Conservation (phyloP, 192 early-diverging fungal genomes). For the Gonapodya prolifera region DNA sequence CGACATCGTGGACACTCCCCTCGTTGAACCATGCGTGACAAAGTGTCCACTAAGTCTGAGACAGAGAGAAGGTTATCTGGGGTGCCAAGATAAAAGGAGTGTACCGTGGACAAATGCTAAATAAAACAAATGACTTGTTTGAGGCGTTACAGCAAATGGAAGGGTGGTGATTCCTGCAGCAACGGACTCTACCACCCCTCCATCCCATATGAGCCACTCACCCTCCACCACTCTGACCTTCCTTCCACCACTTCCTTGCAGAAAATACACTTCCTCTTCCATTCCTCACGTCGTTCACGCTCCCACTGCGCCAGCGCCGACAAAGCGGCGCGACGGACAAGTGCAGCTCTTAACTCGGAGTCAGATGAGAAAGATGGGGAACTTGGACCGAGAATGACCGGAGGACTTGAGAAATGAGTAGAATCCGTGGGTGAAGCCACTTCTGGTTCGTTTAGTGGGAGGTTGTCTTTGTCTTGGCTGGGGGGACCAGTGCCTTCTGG, state of each 20-base stretch:
- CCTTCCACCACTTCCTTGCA: not conserved
- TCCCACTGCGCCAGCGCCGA: not conserved
- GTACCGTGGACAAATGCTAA: not conserved
- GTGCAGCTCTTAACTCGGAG: not conserved
- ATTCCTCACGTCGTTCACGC: not conserved
- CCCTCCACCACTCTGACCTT: not conserved
- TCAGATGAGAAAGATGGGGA: not conserved
- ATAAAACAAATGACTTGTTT: too few relatives aligned
- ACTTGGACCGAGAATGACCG: not conserved
- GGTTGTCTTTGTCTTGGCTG: too few relatives aligned
- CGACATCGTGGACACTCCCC: not conserved
- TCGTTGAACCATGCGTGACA: not conserved
- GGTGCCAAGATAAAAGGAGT: not conserved
- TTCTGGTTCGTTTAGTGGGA: too few relatives aligned
- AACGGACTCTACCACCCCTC: too few relatives aligned
- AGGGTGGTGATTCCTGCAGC: too few relatives aligned
- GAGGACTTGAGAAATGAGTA: too few relatives aligned
- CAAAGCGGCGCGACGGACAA: not conserved
- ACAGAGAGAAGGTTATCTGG: not conserved
- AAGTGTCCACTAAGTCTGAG: not conserved
- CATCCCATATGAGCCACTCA: too few relatives aligned
- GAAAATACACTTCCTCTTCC: not conserved
- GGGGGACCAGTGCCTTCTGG: too few relatives aligned
- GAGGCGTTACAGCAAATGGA: too few relatives aligned
- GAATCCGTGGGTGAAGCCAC: too few relatives aligned